A percentile compares a stretch with the other conserved stretches of the same genome.
Evolutionary conservation across 169 alveolate species (phyloP).

Genomic region (Eimeria acervulina): DNA sequence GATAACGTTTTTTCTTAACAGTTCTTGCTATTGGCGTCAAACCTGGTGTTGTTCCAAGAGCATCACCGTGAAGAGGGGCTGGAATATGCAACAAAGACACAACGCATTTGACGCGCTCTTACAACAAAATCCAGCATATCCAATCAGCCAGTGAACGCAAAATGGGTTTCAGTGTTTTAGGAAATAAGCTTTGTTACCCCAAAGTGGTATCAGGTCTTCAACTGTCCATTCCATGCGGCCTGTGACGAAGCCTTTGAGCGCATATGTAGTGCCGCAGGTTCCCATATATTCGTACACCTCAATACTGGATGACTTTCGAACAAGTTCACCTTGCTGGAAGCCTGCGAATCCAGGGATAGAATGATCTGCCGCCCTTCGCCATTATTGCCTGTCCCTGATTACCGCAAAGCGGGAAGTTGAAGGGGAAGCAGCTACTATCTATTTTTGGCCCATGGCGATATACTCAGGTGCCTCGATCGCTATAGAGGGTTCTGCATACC

Average conservation of each 20-base stretch:
- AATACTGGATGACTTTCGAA: constrained; percentile 47
- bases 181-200: constrained; percentile 23
- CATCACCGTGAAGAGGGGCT: constrained; percentile 45
- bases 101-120: not conserved
- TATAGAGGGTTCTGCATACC: not conserved
- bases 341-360: constrained; percentile 11
- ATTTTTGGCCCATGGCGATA: not conserved
- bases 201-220: constrained; percentile 66
- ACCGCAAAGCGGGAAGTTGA: not conserved
- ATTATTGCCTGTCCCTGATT: not conserved
- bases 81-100: constrained; percentile 24
- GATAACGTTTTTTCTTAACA: not conserved
- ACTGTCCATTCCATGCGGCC: constrained; percentile 50
- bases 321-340: constrained; percentile 63
- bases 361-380: not conserved
- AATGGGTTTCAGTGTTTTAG: not conserved
- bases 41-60: constrained; percentile 67
- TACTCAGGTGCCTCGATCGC: not conserved
- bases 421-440: not conserved
- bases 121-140: not conserved
- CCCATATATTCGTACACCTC: constrained; percentile 76
- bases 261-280: constrained; percentile 31
- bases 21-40: not conserved
- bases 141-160: not conserved
- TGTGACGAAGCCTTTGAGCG: constrained; percentile 30